Base-by-base conservation (phyloP, 2,329 filamentous ascomycete species). In the Nigrospora osmanthi region DNA sequence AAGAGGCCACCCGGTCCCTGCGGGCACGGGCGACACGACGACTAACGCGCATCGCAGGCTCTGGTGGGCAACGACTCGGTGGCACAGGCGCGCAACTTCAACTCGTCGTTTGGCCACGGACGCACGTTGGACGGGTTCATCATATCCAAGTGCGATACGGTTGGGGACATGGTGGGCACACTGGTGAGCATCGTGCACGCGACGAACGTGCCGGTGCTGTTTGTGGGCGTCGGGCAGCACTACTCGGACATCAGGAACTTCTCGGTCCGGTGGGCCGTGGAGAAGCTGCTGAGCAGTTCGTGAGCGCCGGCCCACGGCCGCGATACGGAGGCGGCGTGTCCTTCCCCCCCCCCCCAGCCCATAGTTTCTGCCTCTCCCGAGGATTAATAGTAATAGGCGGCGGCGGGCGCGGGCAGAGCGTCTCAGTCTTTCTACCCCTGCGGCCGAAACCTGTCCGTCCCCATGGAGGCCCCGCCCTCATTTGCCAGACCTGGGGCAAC, bases 91-190 rank as follows among this genome's bases (percentile, higher is more conserved):
- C 80, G 90, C 57, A 96, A 96, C 69, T 98, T 98, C 72, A 96
- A 96, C 61, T 81, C 84, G 34, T 87, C 88, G 2, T 97, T 98
- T 67, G 94, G 93, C 31, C 74, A 80, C 6, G 83, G 81, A 13
- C 75, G 91, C 46, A 79, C 80, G 28, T 75, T 98, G 34, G 94
- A 98, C 66, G 93, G 93, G 6, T 98, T 98, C 66, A 95, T 98
- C 61, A 96, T 98, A 56, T 91, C 85, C 49, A 98, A 98, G 68
- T 97, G 93, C 64, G 93, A 98, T 69, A 98, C 93, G 0, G 94
- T 98, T 34, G 94, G 93, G n/a, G 91, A 96, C 68, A 97, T 97
- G 90, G 89, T 96, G 37, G 89, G 78, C 54, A 96, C 91, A 3
- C 72, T 98, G 51, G 93, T 98, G 50, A 95, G 88, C 62, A 91